These are phyloP conservation scores for Grosmannia serpens DNA, from an alignment of 2,329 filamentous ascomycete genomes.

Conservation along the genomic window DNA sequence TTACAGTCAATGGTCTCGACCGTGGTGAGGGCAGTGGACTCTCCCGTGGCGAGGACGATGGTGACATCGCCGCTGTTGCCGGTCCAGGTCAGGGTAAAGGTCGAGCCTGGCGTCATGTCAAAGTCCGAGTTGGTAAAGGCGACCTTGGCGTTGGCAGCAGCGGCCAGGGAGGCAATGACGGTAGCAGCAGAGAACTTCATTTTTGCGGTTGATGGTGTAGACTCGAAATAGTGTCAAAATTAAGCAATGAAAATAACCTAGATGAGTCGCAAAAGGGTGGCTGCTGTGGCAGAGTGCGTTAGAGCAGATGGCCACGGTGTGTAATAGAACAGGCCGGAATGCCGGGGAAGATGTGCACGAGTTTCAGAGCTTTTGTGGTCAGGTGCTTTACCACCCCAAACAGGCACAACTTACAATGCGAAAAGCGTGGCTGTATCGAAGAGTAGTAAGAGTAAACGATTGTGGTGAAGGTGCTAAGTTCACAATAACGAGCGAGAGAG, in stretches of 20 bases:
- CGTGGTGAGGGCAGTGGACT: conserved; percentile 21
- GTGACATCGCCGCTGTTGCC: conserved; percentile 29
- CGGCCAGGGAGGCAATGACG: conserved; percentile 23
- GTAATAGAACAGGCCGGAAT: too few species aligned
- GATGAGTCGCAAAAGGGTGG: neutral
- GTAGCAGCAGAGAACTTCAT: conserved; percentile 28
- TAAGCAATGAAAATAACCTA: neutral
- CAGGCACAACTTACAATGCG: neutral
- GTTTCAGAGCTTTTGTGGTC: too few species aligned
- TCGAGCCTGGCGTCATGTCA: conserved; percentile 22
- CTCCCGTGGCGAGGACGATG: conserved; percentile 28
- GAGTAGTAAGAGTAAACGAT: too few species aligned
- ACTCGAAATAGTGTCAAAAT: neutral
- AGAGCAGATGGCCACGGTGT: too few species aligned
- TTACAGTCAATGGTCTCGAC: conserved; percentile 25
- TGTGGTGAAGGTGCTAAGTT: neutral
- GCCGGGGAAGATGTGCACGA: too few species aligned
- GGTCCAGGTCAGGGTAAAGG: conserved; percentile 33
- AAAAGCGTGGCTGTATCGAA: neutral
- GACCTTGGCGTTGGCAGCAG: conserved; percentile 18
- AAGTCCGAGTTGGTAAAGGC: conserved; percentile 20
- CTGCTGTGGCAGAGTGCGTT: neutral
- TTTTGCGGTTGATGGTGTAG: neutral
- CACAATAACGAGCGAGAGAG: neutral
- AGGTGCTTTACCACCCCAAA: too few species aligned